Evolutionary conservation across 2,329 filamentous ascomycete species (phyloP).

Genomic region (Sporothrix inflata): DNA sequence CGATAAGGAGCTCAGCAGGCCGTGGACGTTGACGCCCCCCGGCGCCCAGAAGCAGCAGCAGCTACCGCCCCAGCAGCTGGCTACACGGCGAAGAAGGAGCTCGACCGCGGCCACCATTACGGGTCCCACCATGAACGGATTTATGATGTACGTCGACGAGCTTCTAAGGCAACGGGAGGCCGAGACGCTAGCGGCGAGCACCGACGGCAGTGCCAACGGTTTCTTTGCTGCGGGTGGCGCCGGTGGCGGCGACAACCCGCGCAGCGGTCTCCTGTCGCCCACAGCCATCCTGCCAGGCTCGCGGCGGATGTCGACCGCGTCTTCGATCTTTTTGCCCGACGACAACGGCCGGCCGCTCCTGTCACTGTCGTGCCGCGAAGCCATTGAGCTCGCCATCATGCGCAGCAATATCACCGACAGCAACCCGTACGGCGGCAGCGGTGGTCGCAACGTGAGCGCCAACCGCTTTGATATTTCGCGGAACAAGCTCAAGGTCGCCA

Average conservation of each 20-base stretch:
- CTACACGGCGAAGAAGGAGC: slow-evolving; percentile 28
- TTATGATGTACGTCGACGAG: slow-evolving; percentile 76
- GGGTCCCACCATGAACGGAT: slow-evolving; percentile 62
- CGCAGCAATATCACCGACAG: slow-evolving; percentile 70
- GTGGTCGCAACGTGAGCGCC: slow-evolving; percentile 62
- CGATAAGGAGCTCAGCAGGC: slow-evolving; percentile 41
- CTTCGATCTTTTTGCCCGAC: slow-evolving; percentile 32
- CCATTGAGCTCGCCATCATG: slow-evolving; percentile 88
- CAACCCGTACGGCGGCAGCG: slow-evolving; percentile 5
- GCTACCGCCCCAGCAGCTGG: slow-evolving; percentile 29
- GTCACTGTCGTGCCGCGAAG: slow-evolving; percentile 71
- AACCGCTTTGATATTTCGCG: slow-evolving; percentile 95
- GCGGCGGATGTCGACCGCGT: slow-evolving; percentile 54
- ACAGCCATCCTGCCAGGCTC: slow-evolving; percentile 58
- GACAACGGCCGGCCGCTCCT: slow-evolving; percentile 50
- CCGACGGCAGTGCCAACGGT: slow-evolving; percentile 38
- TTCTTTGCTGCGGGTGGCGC: slow-evolving; percentile 53
- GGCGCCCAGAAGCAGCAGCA: slow-evolving; percentile 29
- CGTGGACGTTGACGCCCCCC: slow-evolving; percentile 26
- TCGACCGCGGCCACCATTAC: slow-evolving; percentile 36
- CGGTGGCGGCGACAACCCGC: slow-evolving; percentile 44
- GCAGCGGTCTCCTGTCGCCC: slow-evolving; percentile 68
- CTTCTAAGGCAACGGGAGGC: slow-evolving; percentile 61
- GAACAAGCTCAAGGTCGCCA: slow-evolving; percentile 87
- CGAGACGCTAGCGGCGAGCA: slow-evolving; percentile 52